Evolutionary conservation across 2,329 filamentous ascomycete genomes (phyloP).

Genomic region (Alternaria brassicicola): DNA sequence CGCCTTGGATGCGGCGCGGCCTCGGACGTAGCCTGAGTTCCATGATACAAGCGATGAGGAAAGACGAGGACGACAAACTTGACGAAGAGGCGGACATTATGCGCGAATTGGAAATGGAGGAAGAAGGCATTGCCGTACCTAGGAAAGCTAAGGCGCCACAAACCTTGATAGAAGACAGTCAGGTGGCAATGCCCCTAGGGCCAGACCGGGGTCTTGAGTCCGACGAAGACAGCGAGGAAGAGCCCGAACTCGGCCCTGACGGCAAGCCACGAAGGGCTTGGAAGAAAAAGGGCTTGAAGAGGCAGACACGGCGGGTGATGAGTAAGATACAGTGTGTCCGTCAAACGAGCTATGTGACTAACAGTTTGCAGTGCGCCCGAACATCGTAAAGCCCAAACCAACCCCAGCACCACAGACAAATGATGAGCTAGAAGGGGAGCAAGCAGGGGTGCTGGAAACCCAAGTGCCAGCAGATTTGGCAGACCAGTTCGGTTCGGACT

Average conservation of each 20-base stretch:
- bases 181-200: constrained; percentile 53
- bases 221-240: constrained; percentile 63
- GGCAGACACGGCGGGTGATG: constrained; percentile 72
- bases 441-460: constrained; percentile 50
- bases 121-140: constrained; percentile 30
- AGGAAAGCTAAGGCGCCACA: constrained; percentile 38
- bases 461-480: constrained; percentile 36
- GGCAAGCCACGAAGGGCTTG: constrained; percentile 67
- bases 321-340: constrained; percentile 44
- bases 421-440: constrained; percentile 42
- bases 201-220: constrained; percentile 57
- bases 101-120: constrained; percentile 68
- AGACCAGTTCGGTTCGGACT: constrained; percentile 43
- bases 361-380: constrained; percentile 48
- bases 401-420: constrained; percentile 24
- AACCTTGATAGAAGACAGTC: constrained; percentile 52
- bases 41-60: constrained; percentile 72
- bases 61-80: constrained; percentile 57
- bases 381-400: constrained; percentile 53
- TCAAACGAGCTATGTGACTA: constrained; percentile 18
- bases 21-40: constrained; percentile 74
- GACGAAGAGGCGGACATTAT: constrained; percentile 78
- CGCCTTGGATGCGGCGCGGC: constrained; percentile 52
- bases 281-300: constrained; percentile 86
- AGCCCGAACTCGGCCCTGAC: constrained; percentile 56